phyloP scores from a whole-genome alignment of 1,284 basidiomycete genomes.

The Trichosporon coremiiforme region DNA sequence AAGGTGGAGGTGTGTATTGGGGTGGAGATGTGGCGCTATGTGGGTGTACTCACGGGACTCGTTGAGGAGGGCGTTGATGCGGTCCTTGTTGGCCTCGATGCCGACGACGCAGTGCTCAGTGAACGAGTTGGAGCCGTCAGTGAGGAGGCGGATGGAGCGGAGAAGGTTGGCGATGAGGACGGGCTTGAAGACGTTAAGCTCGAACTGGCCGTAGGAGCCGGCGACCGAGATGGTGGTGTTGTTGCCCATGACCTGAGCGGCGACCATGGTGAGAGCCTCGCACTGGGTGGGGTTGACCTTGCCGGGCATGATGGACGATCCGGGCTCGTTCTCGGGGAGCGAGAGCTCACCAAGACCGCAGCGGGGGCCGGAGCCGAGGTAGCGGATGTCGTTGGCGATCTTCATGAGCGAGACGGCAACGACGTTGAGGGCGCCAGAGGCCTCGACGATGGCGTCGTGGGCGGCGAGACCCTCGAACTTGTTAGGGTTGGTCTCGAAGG shows the following conservation, averaged over 20 bases:
- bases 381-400: constrained; percentile 99
- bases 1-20: neutral
- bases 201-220: constrained; percentile 94
- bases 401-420: constrained; percentile 97
- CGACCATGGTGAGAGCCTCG: constrained; percentile 98
- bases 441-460: constrained; percentile 96
- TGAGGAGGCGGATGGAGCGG: constrained; percentile 88
- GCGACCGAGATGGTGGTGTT: constrained; percentile 91
- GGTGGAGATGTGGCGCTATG: neutral
- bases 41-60: constrained; percentile 77
- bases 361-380: constrained; percentile 94
- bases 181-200: constrained; percentile 99
- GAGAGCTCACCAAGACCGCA: constrained; percentile 95
- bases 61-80: constrained; percentile 84
- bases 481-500: constrained; percentile 96
- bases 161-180: constrained; percentile 82
- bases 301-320: constrained; percentile 99
- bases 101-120: constrained; percentile 97
- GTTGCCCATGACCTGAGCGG: constrained; percentile 98
- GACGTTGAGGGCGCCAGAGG: constrained; percentile 93
- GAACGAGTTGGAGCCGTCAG: constrained; percentile 91
- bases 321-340: constrained; percentile 98
- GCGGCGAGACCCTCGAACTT: constrained; percentile 98
- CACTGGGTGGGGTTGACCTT: constrained; percentile 99
- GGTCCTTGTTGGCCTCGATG: constrained; percentile 88